These are phyloP conservation scores for Arachis stenosperma DNA, from an alignment of 306 rosid genomes.

Conservation along the genomic window DNA sequence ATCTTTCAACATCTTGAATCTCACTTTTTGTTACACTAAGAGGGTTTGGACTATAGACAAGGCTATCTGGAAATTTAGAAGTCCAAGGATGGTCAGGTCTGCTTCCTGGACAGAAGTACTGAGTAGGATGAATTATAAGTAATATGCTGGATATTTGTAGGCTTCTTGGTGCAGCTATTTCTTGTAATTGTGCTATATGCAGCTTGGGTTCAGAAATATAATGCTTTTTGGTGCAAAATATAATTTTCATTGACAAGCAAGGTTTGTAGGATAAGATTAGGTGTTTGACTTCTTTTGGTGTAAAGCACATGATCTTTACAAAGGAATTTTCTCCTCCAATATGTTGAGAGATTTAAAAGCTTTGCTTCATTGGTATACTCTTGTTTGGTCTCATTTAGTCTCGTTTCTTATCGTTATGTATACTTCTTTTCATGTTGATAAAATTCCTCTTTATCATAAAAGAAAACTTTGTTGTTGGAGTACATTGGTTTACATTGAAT, in stretches of 20 bases:
- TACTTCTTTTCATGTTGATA: too few relatives aligned
- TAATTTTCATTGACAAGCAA: too few relatives aligned
- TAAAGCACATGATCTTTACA: too few relatives aligned
- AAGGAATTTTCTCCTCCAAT: too few relatives aligned
- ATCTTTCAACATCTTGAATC: not conserved
- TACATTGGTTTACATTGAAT: slow-evolving; percentile 20
- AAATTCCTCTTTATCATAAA: too few relatives aligned
- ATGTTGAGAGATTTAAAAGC: too few relatives aligned
- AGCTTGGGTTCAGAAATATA: not conserved
- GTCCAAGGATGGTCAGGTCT: not conserved
- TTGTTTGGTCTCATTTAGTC: too few relatives aligned
- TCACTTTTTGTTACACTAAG: not conserved
- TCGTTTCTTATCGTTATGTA: too few relatives aligned
- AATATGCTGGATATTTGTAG: not conserved
- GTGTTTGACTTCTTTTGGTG: too few relatives aligned
- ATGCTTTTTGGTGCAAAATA: too few relatives aligned
- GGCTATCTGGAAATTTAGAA: not conserved
- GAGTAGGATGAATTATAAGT: not conserved
- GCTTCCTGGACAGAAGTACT: not conserved
- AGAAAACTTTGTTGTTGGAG: not conserved
- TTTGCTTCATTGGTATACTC: too few relatives aligned
- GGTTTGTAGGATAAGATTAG: too few relatives aligned
- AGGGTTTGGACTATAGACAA: not conserved
- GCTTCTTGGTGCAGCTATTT: not conserved
- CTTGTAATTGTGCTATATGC: not conserved